Percentiles rank a stretch among this genome's conserved stretches.
Evolutionary conservation across 2,329 filamentous ascomycete species (phyloP).

Genomic region (Pseudogymnoascus sp.): DNA sequence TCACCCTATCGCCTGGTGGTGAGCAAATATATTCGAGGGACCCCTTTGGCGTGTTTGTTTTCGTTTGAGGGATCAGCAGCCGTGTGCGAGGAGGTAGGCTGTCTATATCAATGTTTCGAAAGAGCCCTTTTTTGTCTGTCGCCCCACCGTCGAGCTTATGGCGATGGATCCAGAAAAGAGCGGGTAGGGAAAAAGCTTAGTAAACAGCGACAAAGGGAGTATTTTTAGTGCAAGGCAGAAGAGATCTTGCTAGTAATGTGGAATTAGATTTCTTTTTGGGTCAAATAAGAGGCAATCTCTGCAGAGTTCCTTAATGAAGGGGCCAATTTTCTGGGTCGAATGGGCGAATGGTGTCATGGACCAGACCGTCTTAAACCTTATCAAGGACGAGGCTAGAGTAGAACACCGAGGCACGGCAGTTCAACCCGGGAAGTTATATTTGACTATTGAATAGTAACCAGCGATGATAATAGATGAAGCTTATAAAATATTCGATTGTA

Average conservation of each 20-base stretch:
- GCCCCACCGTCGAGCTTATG: background rate
- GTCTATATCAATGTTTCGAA: conserved; percentile 2
- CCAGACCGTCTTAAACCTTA: conserved; percentile 1
- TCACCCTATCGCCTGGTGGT: background rate
- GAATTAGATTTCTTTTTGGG: background rate
- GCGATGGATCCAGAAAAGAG: background rate
- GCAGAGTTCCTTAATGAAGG: background rate
- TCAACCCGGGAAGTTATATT: background rate
- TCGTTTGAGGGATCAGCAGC: background rate
- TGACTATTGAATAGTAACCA: background rate
- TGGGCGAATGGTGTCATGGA: background rate
- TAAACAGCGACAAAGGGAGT: background rate
- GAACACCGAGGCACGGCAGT: background rate
- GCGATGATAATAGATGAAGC: background rate
- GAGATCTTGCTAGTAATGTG: background rate
- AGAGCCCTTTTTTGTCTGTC: background rate
- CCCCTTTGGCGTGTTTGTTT: background rate
- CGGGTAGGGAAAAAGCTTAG: background rate
- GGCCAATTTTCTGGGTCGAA: background rate
- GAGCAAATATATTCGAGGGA: conserved; percentile 5
- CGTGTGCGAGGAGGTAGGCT: background rate
- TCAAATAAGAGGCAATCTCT: background rate
- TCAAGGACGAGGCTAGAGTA: background rate
- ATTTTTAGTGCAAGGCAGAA: background rate
- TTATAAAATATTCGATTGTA: background rate